Evolutionary conservation across 768 basidiomycete species (phyloP), one percentile per base, ranked within the genome.

Genomic region (Xerocomellus intermedius): DNA sequence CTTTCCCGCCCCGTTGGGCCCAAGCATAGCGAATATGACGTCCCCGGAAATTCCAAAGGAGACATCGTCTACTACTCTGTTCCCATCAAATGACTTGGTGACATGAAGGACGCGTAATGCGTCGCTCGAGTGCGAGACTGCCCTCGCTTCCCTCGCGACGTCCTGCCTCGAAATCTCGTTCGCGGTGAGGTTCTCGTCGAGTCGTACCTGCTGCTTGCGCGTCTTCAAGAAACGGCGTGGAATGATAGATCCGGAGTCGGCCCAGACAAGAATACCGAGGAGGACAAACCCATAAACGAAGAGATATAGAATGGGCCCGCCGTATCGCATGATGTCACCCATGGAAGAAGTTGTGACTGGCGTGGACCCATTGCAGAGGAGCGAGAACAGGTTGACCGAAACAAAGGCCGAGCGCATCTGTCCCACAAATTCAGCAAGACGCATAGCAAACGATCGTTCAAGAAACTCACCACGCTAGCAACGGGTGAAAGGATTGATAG

Each of bases 1-100:
- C 70, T 91, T 91, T 0, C 90, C 89, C 8, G 89, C 90, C 8
- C 90, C 90, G 59, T 91, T 92, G 1, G 90, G 90, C 2, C 90
- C 90, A 16, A 92, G 75, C 57, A 91, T 69, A 5, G 85, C 87
- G 59, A 90, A 88, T 17, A 87, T 74, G 45, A 83, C 85, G 43
- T 87, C 79, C 38, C 70, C 72, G 1, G 81, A 70, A 26, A 90
- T 84, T 0, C 83, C 84, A 60, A 91, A 81, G 57, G 81, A 85
- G 37, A 91, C 85, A 60, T 88, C 79, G 61, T 91, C 84, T 0
- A 92, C 87, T 0, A 86, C 89, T 26, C 73, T 77, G 39, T 80
- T 78, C 14, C 69, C 67, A 10, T 73, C 73, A 55, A 82, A 92
- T 1, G 79, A 67, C 68, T 90, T 91, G 10, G 82, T 80, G 17